These are phyloP conservation scores for Cytospora leucostoma DNA, from an alignment of 2,329 filamentous ascomycete genomes.

Conservation along the genomic window DNA sequence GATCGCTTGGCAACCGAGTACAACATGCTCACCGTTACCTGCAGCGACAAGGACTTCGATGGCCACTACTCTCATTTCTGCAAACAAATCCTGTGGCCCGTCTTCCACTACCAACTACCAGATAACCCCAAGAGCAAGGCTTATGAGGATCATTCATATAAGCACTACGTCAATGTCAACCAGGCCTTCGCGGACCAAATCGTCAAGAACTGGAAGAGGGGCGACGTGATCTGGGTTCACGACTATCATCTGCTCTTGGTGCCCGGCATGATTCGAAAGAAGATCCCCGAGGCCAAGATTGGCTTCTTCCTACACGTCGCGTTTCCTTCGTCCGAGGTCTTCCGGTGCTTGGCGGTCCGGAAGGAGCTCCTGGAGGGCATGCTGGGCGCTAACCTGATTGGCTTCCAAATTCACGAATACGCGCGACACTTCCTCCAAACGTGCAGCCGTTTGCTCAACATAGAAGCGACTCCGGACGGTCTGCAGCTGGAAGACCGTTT, in stretches of 20 bases:
- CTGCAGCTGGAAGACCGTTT: slow-evolving; percentile 91
- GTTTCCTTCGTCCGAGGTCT: slow-evolving; percentile 95
- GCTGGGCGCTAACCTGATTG: slow-evolving; percentile 87
- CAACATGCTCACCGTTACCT: slow-evolving; percentile 81
- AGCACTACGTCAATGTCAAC: slow-evolving; percentile 90
- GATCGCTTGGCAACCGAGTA: slow-evolving; percentile 79
- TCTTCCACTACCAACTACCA: slow-evolving; percentile 97
- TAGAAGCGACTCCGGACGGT: slow-evolving; percentile 85
- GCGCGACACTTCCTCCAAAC: slow-evolving; percentile 93
- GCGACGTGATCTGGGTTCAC: slow-evolving; percentile 92
- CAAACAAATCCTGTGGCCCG: slow-evolving; percentile 97
- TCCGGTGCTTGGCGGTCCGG: slow-evolving; percentile 84
- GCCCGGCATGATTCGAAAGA: slow-evolving; percentile 84
- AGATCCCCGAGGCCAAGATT: slow-evolving; percentile 89
- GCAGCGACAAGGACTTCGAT: slow-evolving; percentile 88
- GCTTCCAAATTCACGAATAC: slow-evolving; percentile 93
- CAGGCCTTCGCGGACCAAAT: slow-evolving; percentile 91
- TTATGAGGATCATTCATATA: slow-evolving; percentile 95
- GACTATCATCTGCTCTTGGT: slow-evolving; percentile 93
- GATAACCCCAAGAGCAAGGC: slow-evolving; percentile 98
- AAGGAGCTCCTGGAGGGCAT: slow-evolving; percentile 89
- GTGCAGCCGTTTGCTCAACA: slow-evolving; percentile 86
- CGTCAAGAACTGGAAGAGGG: slow-evolving; percentile 87
- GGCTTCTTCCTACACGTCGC: slow-evolving; percentile 95
- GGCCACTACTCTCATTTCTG: slow-evolving; percentile 95